Evolutionary conservation across 768 basidiomycete genomes (phyloP).

Genomic region (Lentinula lateritia): DNA sequence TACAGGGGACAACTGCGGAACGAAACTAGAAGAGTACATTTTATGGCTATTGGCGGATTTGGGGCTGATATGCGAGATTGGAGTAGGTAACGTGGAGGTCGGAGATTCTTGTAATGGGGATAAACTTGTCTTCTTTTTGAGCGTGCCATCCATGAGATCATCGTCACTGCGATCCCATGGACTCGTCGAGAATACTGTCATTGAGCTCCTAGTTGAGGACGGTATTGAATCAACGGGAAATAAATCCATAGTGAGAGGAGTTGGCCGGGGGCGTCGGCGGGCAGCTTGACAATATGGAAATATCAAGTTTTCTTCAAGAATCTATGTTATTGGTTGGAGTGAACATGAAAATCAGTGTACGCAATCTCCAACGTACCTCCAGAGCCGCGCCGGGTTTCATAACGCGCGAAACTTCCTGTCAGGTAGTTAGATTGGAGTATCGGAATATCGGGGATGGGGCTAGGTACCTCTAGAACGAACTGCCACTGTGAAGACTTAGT

Average conservation of each 20-base stretch:
- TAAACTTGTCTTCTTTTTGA: conserved; percentile 17
- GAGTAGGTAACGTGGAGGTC: conserved; percentile 11
- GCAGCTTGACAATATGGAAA: conserved; percentile 48
- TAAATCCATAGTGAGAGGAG: conserved; percentile 15
- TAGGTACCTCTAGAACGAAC: conserved; percentile 51
- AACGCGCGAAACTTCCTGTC: conserved; percentile 62
- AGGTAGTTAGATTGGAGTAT: conserved; percentile 9
- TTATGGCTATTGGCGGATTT: conserved; percentile 8
- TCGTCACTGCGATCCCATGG: conserved; percentile 14
- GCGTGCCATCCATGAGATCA: conserved; percentile 13
- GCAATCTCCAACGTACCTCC: conserved; percentile 40
- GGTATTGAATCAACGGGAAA: conserved; percentile 10
- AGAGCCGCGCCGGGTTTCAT: conserved; percentile 56
- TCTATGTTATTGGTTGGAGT: conserved; percentile 27
- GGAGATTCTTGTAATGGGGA: conserved; percentile 19
- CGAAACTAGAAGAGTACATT: conserved; percentile 8
- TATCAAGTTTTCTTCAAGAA: conserved; percentile 69
- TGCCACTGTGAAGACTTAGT: conserved; percentile 44
- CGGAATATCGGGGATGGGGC: conserved; percentile 1
- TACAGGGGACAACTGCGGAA: conserved; percentile 6
- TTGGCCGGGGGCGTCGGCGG: conserved; percentile 13
- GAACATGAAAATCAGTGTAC: neutral
- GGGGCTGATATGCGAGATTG: conserved; percentile 6
- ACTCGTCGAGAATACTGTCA: conserved; percentile 4
- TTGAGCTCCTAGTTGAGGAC: conserved; percentile 9